These are phyloP conservation scores for Fusarium robinianum DNA, from an alignment of 2,329 filamentous ascomycete genomes.

Conservation along the genomic window DNA sequence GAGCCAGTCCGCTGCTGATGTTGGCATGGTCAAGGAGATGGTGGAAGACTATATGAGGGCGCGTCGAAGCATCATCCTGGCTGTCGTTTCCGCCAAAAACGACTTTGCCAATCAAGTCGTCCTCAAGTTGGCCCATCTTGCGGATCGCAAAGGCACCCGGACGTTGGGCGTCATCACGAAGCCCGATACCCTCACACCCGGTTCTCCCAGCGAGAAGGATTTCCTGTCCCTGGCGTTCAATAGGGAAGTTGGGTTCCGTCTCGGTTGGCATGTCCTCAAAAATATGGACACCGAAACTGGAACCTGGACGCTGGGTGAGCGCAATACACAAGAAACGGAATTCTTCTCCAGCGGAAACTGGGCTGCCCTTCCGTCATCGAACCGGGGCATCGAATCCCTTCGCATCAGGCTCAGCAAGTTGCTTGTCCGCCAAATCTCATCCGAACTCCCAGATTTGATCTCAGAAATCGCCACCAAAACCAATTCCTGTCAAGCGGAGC, in stretches of 20 bases:
- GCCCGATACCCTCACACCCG: slow-evolving; percentile 47
- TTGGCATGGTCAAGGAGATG: slow-evolving; percentile 51
- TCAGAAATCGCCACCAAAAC: slow-evolving; percentile 48
- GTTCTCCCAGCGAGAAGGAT: slow-evolving; percentile 45
- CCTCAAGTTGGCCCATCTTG: slow-evolving; percentile 47
- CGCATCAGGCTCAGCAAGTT: slow-evolving; percentile 55
- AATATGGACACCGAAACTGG: slow-evolving; percentile 49
- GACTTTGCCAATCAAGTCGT: slow-evolving; percentile 65
- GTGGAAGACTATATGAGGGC: slow-evolving; percentile 62
- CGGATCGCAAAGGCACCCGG: slow-evolving; percentile 41
- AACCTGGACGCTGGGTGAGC: slow-evolving; percentile 33
- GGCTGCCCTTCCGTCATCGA: slow-evolving; percentile 39
- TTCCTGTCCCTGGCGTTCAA: slow-evolving; percentile 52
- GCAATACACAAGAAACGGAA: slow-evolving; percentile 45
- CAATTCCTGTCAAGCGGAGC: slow-evolving; percentile 38
- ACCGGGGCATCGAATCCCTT: slow-evolving; percentile 54
- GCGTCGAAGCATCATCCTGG: slow-evolving; percentile 62
- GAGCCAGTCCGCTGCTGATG: slow-evolving; percentile 50
- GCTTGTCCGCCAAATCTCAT: slow-evolving; percentile 51
- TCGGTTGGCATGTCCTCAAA: slow-evolving; percentile 59
- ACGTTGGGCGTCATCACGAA: slow-evolving; percentile 64
- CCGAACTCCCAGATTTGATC: slow-evolving; percentile 52
- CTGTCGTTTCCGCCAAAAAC: slow-evolving; percentile 60
- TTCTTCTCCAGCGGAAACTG: slow-evolving; percentile 53
- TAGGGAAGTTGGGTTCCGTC: slow-evolving; percentile 50